phyloP scores from a whole-genome alignment of 2,329 filamentous ascomycete genomes.

The Fusarium sp. region DNA sequence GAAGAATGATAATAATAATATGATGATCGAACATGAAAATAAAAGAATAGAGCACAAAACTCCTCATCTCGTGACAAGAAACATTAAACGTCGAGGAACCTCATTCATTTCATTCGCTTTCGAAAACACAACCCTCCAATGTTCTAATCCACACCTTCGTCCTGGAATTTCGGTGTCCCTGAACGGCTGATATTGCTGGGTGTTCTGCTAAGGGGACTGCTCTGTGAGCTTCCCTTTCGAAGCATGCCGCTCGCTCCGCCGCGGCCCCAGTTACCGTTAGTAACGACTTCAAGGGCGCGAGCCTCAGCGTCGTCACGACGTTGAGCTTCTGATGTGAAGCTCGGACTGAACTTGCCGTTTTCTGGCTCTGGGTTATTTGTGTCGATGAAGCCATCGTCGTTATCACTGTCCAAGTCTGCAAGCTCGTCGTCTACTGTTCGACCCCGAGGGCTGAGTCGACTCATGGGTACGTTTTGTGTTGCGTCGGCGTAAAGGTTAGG shows the following conservation, averaged over 20 bases:
- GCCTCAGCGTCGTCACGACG: conserved; percentile 55
- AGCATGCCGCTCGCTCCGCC: conserved; percentile 55
- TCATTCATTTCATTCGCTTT: conserved; percentile 24
- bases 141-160: conserved; percentile 47
- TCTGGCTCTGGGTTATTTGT: conserved; percentile 43
- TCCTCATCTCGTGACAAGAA: conserved; percentile 32
- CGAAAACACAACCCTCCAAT: neutral
- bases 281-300: conserved; percentile 55
- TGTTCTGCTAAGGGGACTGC: conserved; percentile 11
- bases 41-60: conserved; percentile 21
- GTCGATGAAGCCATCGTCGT: conserved; percentile 44
- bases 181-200: conserved; percentile 25
- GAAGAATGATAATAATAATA: neutral
- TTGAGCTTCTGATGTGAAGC: conserved; percentile 47
- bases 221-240: conserved; percentile 46
- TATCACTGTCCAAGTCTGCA: conserved; percentile 50
- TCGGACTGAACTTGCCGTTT: conserved; percentile 48
- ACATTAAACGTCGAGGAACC: conserved; percentile 11
- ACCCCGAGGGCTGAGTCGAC: conserved; percentile 56
- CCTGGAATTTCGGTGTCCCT: conserved; percentile 34
- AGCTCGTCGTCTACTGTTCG: conserved; percentile 54
- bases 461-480: conserved; percentile 55
- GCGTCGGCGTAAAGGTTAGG: conserved; percentile 63
- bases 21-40: conserved; percentile 1
- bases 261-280: conserved; percentile 50